Evolutionary conservation across 345 rosid species (phyloP).

Genomic region (Viola odorata): DNA sequence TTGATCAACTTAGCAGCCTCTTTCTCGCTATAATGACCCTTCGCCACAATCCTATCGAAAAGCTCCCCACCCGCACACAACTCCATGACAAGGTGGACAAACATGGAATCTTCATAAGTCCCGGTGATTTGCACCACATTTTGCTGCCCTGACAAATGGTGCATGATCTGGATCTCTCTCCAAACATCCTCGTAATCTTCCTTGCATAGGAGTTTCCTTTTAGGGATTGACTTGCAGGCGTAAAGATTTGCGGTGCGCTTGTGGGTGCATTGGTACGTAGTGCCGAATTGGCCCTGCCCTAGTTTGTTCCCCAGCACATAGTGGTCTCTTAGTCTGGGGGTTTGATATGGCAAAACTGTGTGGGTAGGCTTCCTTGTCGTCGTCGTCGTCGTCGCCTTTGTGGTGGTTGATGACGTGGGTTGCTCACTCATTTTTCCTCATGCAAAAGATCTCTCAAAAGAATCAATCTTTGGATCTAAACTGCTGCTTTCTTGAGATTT

Average conservation of each 20-base stretch:
- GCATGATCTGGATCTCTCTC: conserved; percentile 99
- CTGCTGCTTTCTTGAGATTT: neutral
- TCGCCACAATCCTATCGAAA: conserved; percentile 84
- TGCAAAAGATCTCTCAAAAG: neutral
- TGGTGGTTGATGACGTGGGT: neutral
- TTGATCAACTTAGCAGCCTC: conserved; percentile 82
- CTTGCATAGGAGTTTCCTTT: conserved; percentile 78
- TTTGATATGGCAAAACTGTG: conserved; percentile 77
- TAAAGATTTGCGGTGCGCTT: conserved; percentile 40
- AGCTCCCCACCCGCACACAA: conserved; percentile 94
- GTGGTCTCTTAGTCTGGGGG: conserved; percentile 74
- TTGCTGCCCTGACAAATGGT: conserved; percentile 78
- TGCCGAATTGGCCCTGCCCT: conserved; percentile 96
- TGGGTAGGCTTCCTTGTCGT: conserved; percentile 32
- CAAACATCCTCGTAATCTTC: conserved; percentile 96
- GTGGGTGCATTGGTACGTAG: conserved; percentile 72
- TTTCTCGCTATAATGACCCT: conserved; percentile 87
- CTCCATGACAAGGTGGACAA: conserved; percentile 97
- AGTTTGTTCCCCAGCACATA: conserved; percentile 75
- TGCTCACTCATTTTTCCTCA: neutral
- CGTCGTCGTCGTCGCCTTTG: conserved; percentile 12
- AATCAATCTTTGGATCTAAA: neutral
- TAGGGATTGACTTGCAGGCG: conserved; percentile 95
- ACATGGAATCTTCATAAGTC: conserved; percentile 82
- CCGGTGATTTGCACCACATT: conserved; percentile 81